A percentile compares a stretch with the other conserved stretches of the same genome.
Evolutionary conservation across 2,329 filamentous ascomycete species (phyloP).

Genomic region (Apiospora saccharicola): DNA sequence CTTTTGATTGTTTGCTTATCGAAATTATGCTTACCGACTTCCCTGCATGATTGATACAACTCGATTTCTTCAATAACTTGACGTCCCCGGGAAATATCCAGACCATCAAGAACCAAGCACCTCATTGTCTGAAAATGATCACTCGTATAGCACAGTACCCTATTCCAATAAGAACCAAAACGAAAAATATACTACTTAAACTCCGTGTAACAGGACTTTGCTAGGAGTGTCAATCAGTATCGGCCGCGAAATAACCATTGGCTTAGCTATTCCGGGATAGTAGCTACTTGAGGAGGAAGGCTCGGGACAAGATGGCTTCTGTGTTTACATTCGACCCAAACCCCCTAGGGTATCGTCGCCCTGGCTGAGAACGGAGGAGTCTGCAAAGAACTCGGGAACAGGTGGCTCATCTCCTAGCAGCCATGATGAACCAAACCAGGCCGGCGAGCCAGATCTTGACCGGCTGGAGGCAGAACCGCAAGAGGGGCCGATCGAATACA

Average conservation of each 20-base stretch:
- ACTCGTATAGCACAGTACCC: neutral
- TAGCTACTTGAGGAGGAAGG: neutral
- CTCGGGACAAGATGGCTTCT: slow-evolving; percentile 74
- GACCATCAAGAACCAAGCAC: neutral
- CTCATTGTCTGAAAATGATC: slow-evolving; percentile 16
- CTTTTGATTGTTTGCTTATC: neutral
- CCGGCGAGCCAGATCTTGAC: slow-evolving; percentile 52
- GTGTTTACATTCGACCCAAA: slow-evolving; percentile 96
- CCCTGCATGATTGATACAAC: neutral
- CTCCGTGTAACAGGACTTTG: neutral
- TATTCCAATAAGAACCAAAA: slow-evolving; percentile 9
- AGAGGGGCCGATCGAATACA: slow-evolving; percentile 95
- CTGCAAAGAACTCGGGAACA: slow-evolving; percentile 43
- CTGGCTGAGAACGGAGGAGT: slow-evolving; percentile 72
- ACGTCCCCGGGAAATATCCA: neutral
- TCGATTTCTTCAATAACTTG: neutral
- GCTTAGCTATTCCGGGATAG: neutral
- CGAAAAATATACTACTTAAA: neutral
- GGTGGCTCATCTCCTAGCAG: slow-evolving; percentile 45
- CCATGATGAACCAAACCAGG: slow-evolving; percentile 35
- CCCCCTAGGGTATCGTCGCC: slow-evolving; percentile 89
- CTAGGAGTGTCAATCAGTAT: neutral
- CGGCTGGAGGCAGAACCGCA: slow-evolving; percentile 90
- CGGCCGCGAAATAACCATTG: neutral
- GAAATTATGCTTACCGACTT: slow-evolving; percentile 8